phyloP scores from a whole-genome alignment of 148 eudicot species.

The Rhododendron williamsianum region DNA sequence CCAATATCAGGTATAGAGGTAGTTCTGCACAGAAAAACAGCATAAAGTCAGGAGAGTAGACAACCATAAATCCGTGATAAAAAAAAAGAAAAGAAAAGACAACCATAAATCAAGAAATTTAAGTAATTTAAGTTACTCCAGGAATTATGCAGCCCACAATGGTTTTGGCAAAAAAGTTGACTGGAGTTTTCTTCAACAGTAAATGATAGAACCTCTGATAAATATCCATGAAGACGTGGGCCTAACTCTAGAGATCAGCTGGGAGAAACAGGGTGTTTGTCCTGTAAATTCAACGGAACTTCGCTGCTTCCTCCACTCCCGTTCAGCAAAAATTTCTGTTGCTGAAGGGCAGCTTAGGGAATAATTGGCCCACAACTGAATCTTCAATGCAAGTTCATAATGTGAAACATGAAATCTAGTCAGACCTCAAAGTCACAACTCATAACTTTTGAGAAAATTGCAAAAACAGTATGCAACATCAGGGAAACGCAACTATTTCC shows the following conservation, averaged over 20 bases:
- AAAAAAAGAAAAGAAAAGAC: not conserved
- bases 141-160: not conserved
- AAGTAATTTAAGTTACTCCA: not conserved
- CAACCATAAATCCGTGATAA: not conserved
- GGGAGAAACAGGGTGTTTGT: not conserved
- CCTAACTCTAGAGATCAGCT: not conserved
- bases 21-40: conserved; percentile 55
- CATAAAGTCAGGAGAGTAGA: conserved; percentile 11
- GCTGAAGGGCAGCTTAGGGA: not conserved
- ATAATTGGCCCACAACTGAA: not conserved
- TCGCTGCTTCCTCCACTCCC: conserved; percentile 1
- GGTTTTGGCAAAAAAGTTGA: not conserved
- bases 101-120: not conserved
- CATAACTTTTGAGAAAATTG: not conserved
- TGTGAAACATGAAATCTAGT: too few species aligned
- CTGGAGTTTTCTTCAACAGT: not conserved
- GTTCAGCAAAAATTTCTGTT: not conserved
- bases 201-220: not conserved
- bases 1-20: conserved; percentile 87
- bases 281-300: not conserved
- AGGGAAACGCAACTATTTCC: not conserved
- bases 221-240: not conserved
- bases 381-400: not conserved
- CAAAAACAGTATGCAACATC: conserved; percentile 1
- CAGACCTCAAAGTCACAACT: not conserved